These are phyloP conservation scores for Cercospora janseana DNA, from an alignment of 2,329 filamentous ascomycete species.

Conservation along the genomic window DNA sequence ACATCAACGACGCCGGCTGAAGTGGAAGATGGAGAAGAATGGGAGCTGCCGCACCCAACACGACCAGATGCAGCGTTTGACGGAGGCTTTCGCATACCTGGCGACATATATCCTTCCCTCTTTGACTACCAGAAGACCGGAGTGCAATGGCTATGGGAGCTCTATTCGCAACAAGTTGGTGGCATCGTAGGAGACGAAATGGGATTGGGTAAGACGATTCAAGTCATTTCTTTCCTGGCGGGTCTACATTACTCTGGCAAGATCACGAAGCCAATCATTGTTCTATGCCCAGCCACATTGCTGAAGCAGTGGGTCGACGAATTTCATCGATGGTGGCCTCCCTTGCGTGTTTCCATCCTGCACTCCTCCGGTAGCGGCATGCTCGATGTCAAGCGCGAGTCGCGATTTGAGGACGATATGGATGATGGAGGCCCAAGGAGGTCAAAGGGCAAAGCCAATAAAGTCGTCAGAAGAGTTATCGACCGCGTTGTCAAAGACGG, in stretches of 20 bases:
- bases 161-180: constrained; percentile 84
- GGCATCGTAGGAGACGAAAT: constrained; percentile 97
- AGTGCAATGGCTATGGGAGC: constrained; percentile 91
- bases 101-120: constrained; percentile 86
- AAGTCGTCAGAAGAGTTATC: constrained; percentile 75
- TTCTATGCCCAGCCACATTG: constrained; percentile 91
- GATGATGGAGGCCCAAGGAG: constrained; percentile 40
- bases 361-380: constrained; percentile 96
- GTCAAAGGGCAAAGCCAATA: constrained; percentile 56
- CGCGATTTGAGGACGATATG: constrained; percentile 61
- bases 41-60: constrained; percentile 82
- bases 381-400: constrained; percentile 69
- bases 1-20: constrained; percentile 39
- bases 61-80: constrained; percentile 72
- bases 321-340: constrained; percentile 99
- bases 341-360: constrained; percentile 89
- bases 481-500: constrained; percentile 78
- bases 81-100: constrained; percentile 75
- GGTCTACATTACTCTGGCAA: constrained; percentile 88
- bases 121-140: constrained; percentile 98
- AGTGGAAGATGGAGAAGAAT: constrained; percentile 57
- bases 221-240: constrained; percentile 78
- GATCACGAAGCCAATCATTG: constrained; percentile 78
- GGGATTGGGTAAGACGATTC: constrained; percentile 94
- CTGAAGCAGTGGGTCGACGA: constrained; percentile 98